These are phyloP conservation scores for Thermomucor indicae-seudaticae DNA, from an alignment of 371 early-diverging fungal species.

Conservation along the genomic window DNA sequence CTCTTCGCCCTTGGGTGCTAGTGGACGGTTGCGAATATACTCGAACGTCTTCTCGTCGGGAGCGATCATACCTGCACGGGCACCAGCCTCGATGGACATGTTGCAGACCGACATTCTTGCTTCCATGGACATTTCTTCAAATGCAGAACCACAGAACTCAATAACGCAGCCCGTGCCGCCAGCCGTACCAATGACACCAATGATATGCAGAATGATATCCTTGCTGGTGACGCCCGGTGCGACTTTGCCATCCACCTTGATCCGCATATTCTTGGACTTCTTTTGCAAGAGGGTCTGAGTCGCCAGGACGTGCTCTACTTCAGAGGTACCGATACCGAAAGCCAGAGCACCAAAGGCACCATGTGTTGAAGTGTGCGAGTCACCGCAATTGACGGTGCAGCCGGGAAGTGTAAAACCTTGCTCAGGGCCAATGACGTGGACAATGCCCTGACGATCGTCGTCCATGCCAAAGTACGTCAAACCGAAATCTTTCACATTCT, in stretches of 20 bases:
- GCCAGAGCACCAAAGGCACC: constrained; percentile 74
- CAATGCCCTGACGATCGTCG: constrained; percentile 67
- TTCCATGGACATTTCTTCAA: constrained; percentile 52
- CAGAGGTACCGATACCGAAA: constrained; percentile 73
- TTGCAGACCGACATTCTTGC: constrained; percentile 72
- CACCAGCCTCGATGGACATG: constrained; percentile 74
- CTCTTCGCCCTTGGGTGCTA: constrained; percentile 56
- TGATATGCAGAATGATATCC: constrained; percentile 65
- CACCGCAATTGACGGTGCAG: constrained; percentile 69
- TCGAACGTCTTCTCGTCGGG: constrained; percentile 67
- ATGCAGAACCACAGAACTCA: constrained; percentile 57
- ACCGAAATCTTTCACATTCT: constrained; percentile 60
- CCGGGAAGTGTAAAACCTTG: constrained; percentile 73
- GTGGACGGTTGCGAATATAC: constrained; percentile 57
- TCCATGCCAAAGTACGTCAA: constrained; percentile 66
- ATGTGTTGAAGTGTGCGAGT: constrained; percentile 72
- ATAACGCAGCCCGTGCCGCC: constrained; percentile 70
- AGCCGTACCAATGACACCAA: constrained; percentile 68
- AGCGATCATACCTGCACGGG: constrained; percentile 71
- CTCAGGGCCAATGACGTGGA: constrained; percentile 75
- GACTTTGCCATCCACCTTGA: constrained; percentile 50
- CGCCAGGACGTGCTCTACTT: constrained; percentile 72
- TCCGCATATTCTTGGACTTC: constrained; percentile 67
- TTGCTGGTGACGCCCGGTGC: constrained; percentile 58
- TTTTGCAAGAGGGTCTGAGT: constrained; percentile 67